These are phyloP conservation scores for Orbilia blumenaviensis DNA, from an alignment of 2,329 filamentous ascomycete genomes.

Conservation along the genomic window DNA sequence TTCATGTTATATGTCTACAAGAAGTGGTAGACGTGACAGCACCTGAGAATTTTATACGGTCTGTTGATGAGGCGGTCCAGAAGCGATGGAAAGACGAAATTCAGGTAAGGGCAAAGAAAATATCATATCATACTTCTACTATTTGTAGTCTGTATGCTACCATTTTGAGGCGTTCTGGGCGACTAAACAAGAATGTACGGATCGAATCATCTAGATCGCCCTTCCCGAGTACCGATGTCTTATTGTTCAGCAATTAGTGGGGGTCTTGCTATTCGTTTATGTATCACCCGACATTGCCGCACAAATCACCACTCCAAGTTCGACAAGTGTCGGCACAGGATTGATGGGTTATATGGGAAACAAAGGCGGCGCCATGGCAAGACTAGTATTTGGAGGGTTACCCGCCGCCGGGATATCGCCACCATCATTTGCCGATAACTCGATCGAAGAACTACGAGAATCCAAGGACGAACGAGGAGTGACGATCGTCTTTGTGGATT, in stretches of 20 bases:
- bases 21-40: slow-evolving; percentile 89
- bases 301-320: slow-evolving; percentile 82
- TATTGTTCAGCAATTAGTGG: slow-evolving; percentile 83
- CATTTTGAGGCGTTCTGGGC: not conserved
- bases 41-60: slow-evolving; percentile 80
- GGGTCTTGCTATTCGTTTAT: slow-evolving; percentile 83
- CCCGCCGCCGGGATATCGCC: slow-evolving; percentile 48
- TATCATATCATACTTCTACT: not conserved
- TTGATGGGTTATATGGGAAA: slow-evolving; percentile 94
- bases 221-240: slow-evolving; percentile 81
- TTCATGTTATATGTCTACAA: slow-evolving; percentile 90
- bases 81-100: slow-evolving; percentile 84
- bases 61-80: slow-evolving; percentile 75
- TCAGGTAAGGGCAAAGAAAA: slow-evolving; percentile 52
- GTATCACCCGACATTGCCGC: slow-evolving; percentile 79
- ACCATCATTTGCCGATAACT: slow-evolving; percentile 23
- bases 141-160: not conserved
- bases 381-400: slow-evolving; percentile 75
- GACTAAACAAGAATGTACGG: slow-evolving; percentile 34
- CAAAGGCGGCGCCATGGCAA: slow-evolving; percentile 85
- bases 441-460: slow-evolving; percentile 9
- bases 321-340: slow-evolving; percentile 84
- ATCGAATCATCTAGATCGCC: slow-evolving; percentile 66
- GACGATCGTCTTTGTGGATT: slow-evolving; percentile 83
- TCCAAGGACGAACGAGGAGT: slow-evolving; percentile 72